Base-by-base conservation (phyloP, 306 rosid genomes). In the Ormosia emarginata region DNA sequence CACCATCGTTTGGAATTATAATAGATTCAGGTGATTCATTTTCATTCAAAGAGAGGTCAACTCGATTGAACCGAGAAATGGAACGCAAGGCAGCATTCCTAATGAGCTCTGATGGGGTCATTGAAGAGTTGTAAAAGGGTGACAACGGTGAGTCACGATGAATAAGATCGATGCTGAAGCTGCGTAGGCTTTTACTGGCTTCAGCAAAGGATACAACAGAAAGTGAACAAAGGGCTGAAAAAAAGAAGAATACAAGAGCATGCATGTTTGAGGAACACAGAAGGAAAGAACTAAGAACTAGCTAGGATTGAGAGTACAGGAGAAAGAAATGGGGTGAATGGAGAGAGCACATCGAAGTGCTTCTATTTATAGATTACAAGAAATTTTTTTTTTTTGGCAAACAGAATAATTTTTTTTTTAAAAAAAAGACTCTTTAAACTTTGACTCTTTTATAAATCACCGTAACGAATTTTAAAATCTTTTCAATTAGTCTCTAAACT, bases 111-210 rank as follows among this genome's bases (percentile, higher is more conserved):
- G 32, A 50, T 41, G 10, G 24, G 52, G 81, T 67, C 15, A 37
- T 39, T 12, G 81, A 67, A 4, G 84, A 30, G 14, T 74, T 75
- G 62, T 67, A 75, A 3, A 74, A 84, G 0, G 87, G 81, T 30
- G 84, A 84, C 2, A 24, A 12, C 5, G 78, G 74, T 7, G 84
- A 84, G 59, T 84, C 84, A 3, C 41, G 78, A 0, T 79, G 81
- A 47, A 84, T 58, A 13, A 84, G 87, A 8, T 84, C 84, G 4
- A 80, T 14, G 41, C 47, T 77, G 55, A 83, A 83, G 15, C 86
- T 24, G 24, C 24, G 24, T 24, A 24, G 24, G 24, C 24, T 24
- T 24, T 24, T 24, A 24, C 1, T 24, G 24, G 24, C 24, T 24
- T 24, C 24, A 24, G 24, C 24, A 24, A 3, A 32, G 15, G 8